Base-by-base conservation (phyloP, 2,329 filamentous ascomycete genomes). In the Hypoxylon sp. region DNA sequence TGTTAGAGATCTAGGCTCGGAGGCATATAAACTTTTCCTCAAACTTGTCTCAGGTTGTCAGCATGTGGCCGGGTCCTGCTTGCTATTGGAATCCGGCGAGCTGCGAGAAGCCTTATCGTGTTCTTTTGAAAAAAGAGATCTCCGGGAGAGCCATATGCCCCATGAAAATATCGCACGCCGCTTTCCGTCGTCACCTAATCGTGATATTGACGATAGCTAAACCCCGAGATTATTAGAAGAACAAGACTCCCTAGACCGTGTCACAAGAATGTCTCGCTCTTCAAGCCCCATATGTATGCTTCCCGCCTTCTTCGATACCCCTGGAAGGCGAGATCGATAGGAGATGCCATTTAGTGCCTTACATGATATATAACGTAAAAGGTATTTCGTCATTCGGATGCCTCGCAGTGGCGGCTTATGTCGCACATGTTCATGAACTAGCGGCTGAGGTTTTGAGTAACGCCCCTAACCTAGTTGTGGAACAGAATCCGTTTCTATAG, bases 41-140 rank as follows among this genome's bases (percentile, higher is more conserved):
- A 19, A 45, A n/a, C 9, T 41, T 56, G 53, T 56, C 53, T 56
- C 53, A 56, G 17, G 9, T 46, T 46, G 38, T 56, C 53, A 56
- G 53, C 53, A 30, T 46, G 3, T 46, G 41, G 45, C 53, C 53
- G 28, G 7, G 32, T 11, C 7, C 5, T 43, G 17, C 38, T 21
- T 19, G 17, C 38, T 19, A 11, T 11, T 10, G 7, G 38, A 19
- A 19, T 19, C 38, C 17, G 38, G 38, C 38, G 38, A 43, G 38
- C 7, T 7, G 38, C 38, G 17, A 43, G 38, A 21, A 11, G 17
- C 10, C 38, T 43, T 43, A 43, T 9, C 38, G 19, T 21, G 2
- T 3, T 17, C n/a, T 19, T 43, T 21, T 21, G 38, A 2, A 17
- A 21, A 43, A 4, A 4, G 38, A 43, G 17, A 9, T 19, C 17